A percentile compares a stretch with the other conserved stretches of the same genome.
These are phyloP conservation scores for Elymus sibiricus DNA, from an alignment of 176 grass and related monocot species.

Conservation along the genomic window DNA sequence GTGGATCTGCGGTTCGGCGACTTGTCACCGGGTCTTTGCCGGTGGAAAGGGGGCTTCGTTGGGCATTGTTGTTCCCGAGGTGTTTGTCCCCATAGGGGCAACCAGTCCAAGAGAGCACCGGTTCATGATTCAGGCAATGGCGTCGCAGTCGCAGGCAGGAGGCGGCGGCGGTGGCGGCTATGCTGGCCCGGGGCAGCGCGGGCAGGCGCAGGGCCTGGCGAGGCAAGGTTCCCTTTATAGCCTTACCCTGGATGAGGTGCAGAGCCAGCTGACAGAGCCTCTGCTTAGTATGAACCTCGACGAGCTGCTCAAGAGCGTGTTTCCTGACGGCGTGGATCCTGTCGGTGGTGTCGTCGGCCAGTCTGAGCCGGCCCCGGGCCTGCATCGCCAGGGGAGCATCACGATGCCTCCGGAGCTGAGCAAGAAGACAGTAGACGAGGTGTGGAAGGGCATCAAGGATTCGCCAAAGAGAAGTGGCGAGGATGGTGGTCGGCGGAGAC, in stretches of 20 bases:
- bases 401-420: constrained; percentile 69
- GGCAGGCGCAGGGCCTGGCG: constrained; percentile 46
- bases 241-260: constrained; percentile 80
- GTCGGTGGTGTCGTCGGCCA: neutral
- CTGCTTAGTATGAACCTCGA: constrained; percentile 94
- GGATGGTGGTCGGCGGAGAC: constrained; percentile 11
- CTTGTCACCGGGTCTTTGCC: neutral
- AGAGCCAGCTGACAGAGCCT: constrained; percentile 71
- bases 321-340: constrained; percentile 44
- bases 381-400: constrained; percentile 80
- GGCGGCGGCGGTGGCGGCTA: constrained; percentile 21
- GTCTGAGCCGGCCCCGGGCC: neutral
- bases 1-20: neutral
- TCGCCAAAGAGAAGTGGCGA: constrained; percentile 9
- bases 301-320: constrained; percentile 78
- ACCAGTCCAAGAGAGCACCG: neutral
- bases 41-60: neutral
- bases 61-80: neutral
- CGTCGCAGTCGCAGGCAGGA: constrained; percentile 39
- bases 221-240: constrained; percentile 81
- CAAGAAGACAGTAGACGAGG: constrained; percentile 88
- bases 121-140: constrained; percentile 60
- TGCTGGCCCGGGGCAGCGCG: neutral
- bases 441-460: constrained; percentile 79
- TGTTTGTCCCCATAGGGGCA: constrained; percentile 18